Evolutionary conservation across 345 rosid species (phyloP).

Genomic region (Hirschfeldia incana): DNA sequence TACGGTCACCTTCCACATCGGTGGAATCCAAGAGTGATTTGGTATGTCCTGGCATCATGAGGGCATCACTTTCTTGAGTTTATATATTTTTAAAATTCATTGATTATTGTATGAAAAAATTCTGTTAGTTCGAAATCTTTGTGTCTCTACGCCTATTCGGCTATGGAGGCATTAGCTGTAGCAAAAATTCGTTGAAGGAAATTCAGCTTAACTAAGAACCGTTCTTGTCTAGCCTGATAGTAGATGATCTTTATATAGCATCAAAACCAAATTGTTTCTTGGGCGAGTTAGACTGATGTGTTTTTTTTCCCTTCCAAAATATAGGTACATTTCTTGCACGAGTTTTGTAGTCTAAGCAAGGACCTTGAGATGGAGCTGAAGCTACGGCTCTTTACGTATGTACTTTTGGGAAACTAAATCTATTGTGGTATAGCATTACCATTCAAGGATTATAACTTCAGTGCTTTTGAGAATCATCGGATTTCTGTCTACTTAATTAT

Average conservation of each 20-base stretch:
- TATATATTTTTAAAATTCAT: neutral
- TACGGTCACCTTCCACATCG: slow-evolving; percentile 61
- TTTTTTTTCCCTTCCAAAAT: slow-evolving; percentile 18
- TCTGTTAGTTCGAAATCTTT: slow-evolving; percentile 7
- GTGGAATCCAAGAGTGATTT: slow-evolving; percentile 74
- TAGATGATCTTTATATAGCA: slow-evolving; percentile 5
- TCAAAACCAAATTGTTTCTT: slow-evolving; percentile 16
- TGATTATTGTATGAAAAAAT: slow-evolving; percentile 11
- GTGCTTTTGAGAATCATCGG: slow-evolving; percentile 10
- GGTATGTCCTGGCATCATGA: slow-evolving; percentile 48
- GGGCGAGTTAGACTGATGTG: slow-evolving; percentile 26
- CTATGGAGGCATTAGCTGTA: neutral
- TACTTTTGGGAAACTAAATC: slow-evolving; percentile 20
- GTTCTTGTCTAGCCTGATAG: slow-evolving; percentile 12
- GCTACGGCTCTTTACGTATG: slow-evolving; percentile 68
- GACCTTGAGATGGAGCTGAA: slow-evolving; percentile 73
- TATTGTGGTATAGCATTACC: neutral
- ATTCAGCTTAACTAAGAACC: neutral
- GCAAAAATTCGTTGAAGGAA: neutral
- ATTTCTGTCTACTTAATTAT: neutral
- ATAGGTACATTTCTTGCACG: slow-evolving; percentile 82
- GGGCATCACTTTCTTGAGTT: slow-evolving; percentile 7
- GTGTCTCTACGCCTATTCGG: slow-evolving; percentile 3
- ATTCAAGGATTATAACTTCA: neutral
- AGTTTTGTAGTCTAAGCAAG: slow-evolving; percentile 86